Base-by-base conservation (phyloP, 306 rosid species). In the Prunus mume region DNA sequence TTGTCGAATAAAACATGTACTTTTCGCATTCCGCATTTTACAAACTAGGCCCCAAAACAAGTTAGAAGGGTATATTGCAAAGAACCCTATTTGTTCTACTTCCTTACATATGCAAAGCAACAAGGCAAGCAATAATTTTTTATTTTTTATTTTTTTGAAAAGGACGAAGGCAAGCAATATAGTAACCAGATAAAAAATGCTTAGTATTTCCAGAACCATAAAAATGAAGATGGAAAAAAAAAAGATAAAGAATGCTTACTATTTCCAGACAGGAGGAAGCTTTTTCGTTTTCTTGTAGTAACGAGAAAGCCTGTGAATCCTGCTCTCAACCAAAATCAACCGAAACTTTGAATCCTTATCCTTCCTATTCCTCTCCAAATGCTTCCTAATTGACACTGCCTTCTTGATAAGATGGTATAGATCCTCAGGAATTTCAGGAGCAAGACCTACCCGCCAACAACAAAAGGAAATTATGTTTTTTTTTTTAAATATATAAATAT, bases 301-400 rank as follows among this genome's bases (percentile, higher is more conserved):
- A 30, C 87, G 87, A 24, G 87, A 82, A 54, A 84, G 88, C 80
- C 85, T 85, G 75, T 85, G 88, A n/a, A 85, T 85, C 77, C 86
- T 81, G 76, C 88, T 85, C 79, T 85, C 88, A 25, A 85, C 88
- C 62, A 85, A 70, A 72, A 85, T 85, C 86, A 85, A 75, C 25
- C 88, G 66, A 61, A 85, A 85, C 81, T 85, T 85, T 1, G 86
- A 85, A 54, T 85, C 86, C 79, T 81, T 85, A 20, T 85, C 86
- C 81, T 85, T 85, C 74, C 86, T 82, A 78, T 85, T 85, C 74
- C 88, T 81, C 69, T 85, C 88, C 50, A 85, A 71, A 82, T 82
- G 88, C 86, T 85, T 85, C 47, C 88, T 79, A 7, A 85, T 82
- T 30, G 86, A 81, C 46, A 85, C 86, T 5, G 88, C 88, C 78